phyloP scores from a whole-genome alignment of 2,329 filamentous ascomycete species.

The Talaromyces sp. region DNA sequence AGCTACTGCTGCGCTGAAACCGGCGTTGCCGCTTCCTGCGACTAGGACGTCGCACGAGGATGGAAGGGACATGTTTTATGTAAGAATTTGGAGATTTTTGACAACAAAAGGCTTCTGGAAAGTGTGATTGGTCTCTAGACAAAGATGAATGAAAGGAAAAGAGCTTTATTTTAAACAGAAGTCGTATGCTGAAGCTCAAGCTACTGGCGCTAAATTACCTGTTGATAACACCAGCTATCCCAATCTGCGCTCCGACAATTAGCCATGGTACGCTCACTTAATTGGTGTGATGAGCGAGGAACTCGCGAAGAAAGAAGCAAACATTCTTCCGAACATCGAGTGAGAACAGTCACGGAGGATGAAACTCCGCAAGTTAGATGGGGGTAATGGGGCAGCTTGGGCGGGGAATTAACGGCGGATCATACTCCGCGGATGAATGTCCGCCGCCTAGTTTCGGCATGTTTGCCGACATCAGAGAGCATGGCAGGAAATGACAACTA shows the following conservation, averaged over 20 bases:
- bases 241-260: not conserved
- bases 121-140: not conserved
- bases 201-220: not conserved
- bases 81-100: not conserved
- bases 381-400: not conserved
- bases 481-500: not conserved
- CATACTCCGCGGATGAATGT: not conserved
- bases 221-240: not conserved
- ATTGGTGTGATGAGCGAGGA: not conserved
- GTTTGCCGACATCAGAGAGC: not conserved
- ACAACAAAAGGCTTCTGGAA: not conserved
- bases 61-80: constrained; percentile 16
- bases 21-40: constrained; percentile 62
- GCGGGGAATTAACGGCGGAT: not conserved
- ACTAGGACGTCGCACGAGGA: constrained; percentile 45
- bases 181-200: not conserved
- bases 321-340: not conserved
- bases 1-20: constrained; percentile 58
- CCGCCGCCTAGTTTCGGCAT: not conserved
- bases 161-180: not conserved
- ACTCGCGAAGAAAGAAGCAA: not conserved
- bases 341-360: not conserved
- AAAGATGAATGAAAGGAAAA: not conserved
- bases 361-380: not conserved
- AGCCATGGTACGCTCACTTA: not conserved